Evolutionary conservation across 208 protist genomes (phyloP).

Genomic region (Trypanosomatidae sp.): DNA sequence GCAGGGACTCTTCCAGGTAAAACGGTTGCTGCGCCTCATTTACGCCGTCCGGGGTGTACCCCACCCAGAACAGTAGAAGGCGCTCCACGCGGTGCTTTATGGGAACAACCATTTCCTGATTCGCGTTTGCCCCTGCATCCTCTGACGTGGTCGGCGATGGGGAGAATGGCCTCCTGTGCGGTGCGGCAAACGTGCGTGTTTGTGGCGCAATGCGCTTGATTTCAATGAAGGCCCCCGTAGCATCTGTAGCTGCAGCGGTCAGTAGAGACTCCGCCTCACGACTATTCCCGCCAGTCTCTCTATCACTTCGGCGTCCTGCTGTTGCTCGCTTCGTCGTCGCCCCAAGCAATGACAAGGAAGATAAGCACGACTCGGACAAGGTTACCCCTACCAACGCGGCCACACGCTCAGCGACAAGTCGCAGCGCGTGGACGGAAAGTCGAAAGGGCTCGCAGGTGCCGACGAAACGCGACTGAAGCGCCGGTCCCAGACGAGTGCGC

Average conservation of each 20-base stretch:
- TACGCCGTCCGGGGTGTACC: conserved; percentile 40
- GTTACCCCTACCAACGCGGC: conserved; percentile 46
- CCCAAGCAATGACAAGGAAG: conserved; percentile 23
- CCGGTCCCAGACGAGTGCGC: conserved; percentile 64
- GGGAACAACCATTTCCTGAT: neutral
- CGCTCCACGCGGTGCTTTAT: conserved; percentile 32
- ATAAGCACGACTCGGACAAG: conserved; percentile 41
- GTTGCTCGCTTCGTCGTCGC: neutral
- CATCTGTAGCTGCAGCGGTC: neutral
- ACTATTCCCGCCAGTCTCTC: neutral
- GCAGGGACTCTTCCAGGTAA: conserved; percentile 48
- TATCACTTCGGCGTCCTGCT: neutral
- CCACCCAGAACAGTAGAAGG: conserved; percentile 88
- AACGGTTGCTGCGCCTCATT: conserved; percentile 52
- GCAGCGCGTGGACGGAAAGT: conserved; percentile 41
- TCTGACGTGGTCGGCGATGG: neutral
- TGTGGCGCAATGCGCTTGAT: conserved; percentile 17
- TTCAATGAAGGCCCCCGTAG: conserved; percentile 25
- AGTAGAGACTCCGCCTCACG: neutral
- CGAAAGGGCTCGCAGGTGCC: conserved; percentile 58
- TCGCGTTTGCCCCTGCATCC: conserved; percentile 4
- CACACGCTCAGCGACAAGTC: conserved; percentile 57
- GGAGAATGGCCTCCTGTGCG: neutral
- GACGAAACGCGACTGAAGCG: conserved; percentile 40
- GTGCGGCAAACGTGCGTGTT: conserved; percentile 16